Evolutionary conservation across 148 eudicot species (phyloP), one percentile per base, ranked within the genome.

Genomic region (Silene uniflora): DNA sequence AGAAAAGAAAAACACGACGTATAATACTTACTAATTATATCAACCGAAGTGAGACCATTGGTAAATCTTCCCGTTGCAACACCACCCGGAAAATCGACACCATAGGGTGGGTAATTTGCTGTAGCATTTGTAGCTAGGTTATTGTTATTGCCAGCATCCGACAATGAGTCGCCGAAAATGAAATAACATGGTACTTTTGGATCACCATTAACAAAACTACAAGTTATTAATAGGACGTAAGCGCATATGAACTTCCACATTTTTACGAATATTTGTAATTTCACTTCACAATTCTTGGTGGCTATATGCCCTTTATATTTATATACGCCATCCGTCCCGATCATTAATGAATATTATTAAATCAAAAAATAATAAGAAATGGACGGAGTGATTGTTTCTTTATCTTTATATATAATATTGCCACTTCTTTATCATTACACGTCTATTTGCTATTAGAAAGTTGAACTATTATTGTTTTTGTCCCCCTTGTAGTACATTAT

Each of bases 141-240:
- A 70, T 77, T 77, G 24, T 77, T 69, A 24, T 77, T 77, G 0
- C 79, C 79, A 0, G 35, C n/a, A 23, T 77, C 74, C 0, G 56
- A 58, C 22, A 76, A 42, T 1, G 79, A 69, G 22, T 76, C 74
- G 0, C 79, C 79, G 17, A 76, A 77, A 16, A 77, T 69, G 59
- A 77, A 77, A 44, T 59, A 60, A 25, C 79, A 77, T 16, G 79
- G 79, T 32, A 77, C 79, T 77, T 77, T 44, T n/a, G 59, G 75
- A 17, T 60, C 60, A 44, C 79, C 23, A 39, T 17, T 10, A 17
- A 69, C 75, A 64, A 71, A 16, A 69, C 69, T 65, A 65, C 39
- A 27, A 27, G 1, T 27, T 65, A 27, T 24, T 4, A 65, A 19
- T 65, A 65, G 46, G 0, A 65, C 46, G 27, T 14, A 65, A 32